Conservation (phyloP, 2,329 filamentous ascomycete species). For the Pezicula carpinea region DNA sequence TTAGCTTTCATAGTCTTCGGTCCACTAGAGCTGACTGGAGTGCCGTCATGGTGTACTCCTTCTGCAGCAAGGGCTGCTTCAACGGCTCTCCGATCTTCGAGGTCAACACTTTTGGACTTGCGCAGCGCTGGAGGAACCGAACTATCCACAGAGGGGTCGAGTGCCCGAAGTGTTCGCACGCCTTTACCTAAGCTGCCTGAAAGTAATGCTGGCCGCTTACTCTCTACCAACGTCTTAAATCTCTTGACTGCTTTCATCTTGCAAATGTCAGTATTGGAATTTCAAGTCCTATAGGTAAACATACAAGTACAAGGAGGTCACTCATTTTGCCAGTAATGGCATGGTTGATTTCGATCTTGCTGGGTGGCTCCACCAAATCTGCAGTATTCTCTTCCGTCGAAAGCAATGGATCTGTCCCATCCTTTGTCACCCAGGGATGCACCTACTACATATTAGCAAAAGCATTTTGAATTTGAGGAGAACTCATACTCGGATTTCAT, state of each 20-base stretch:
- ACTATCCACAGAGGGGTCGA: slow-evolving; percentile 45
- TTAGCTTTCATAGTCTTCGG: background rate
- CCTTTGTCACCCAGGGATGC: slow-evolving; percentile 88
- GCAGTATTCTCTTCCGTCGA: slow-evolving; percentile 82
- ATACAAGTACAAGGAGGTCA: slow-evolving; percentile 76
- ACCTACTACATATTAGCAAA: slow-evolving; percentile 48
- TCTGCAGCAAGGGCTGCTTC: slow-evolving; percentile 47
- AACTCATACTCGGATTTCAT: slow-evolving; percentile 66
- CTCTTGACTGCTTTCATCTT: slow-evolving; percentile 87
- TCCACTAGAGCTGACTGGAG: slow-evolving; percentile 17
- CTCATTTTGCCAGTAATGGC: slow-evolving; percentile 90
- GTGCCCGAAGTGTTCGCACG: slow-evolving; percentile 47
- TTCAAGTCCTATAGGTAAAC: slow-evolving; percentile 2
- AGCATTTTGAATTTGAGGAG: background rate
- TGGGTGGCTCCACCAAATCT: slow-evolving; percentile 75
- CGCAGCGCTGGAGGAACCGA: slow-evolving; percentile 20
- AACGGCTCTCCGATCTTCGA: slow-evolving; percentile 43
- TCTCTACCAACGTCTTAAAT: slow-evolving; percentile 72
- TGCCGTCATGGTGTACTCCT: slow-evolving; percentile 45
- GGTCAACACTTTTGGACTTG: slow-evolving; percentile 45
- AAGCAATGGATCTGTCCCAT: slow-evolving; percentile 72
- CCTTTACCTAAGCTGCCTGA: slow-evolving; percentile 56
- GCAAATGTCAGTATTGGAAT: slow-evolving; percentile 9
- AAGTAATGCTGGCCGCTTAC: slow-evolving; percentile 46
- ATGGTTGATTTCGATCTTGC: slow-evolving; percentile 82